Base-by-base conservation (phyloP, 2,329 filamentous ascomycete species). In the Arthrobotrys iridis region DNA sequence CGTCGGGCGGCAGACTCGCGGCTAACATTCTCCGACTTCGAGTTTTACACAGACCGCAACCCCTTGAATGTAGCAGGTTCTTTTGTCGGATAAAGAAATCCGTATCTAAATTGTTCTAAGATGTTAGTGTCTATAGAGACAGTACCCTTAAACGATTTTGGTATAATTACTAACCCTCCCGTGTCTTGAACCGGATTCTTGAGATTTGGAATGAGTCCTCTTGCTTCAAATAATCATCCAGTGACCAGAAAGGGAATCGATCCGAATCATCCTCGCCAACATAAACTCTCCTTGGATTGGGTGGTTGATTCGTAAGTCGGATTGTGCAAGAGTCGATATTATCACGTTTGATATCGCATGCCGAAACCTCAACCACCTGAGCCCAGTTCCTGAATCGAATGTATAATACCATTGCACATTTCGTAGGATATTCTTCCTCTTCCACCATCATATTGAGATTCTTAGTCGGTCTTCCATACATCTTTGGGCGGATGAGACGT, bases 361-460 rank as follows among this genome's bases (percentile, higher is more conserved):
- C 24, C 5, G 63, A 68, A 15, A 76, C 28, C 18, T 76, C 71
- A 3, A 66, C 50, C 1, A 70, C 59, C 2, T 76, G 71, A 4
- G 71, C 43, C 63, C 71, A 70, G 26, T 76, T 76, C 30, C 24
- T 64, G 37, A 15, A 76, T 20, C 63, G 57, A 15, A 76, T 26
- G 26, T 76, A 76, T 43, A 76, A 43, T 11, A 76, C 71, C 71
- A 76, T 59, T 4, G 63, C 57, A 40, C 71, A 76, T 50, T 41
- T 35, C 0, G 63, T 68, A 10, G 57, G 46, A 28, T 70, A 76
- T 37, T 37, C 45, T 7, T 52, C 28, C 11, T 65, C 63, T 11
- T 70, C 63, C 6, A 30, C 58, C 13, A 64, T 26, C 63, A 68
- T 65, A 40, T 76, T 52, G 18, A 76, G 71, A 24, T 45, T 66